Conservation (phyloP, 768 basidiomycete species). For the Strobilomyces echinocephalus region DNA sequence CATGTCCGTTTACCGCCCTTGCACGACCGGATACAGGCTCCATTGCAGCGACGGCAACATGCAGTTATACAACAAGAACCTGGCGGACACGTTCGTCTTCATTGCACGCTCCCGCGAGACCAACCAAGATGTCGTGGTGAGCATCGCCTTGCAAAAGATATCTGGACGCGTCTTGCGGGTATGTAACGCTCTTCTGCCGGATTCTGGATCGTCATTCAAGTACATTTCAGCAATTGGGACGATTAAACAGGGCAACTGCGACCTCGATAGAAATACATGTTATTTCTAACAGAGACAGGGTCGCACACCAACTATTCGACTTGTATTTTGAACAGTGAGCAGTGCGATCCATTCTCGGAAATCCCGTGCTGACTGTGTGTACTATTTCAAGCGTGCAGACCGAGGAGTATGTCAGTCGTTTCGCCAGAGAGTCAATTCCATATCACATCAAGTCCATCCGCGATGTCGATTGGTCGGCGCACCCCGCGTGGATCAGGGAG, state of each 20-base stretch:
- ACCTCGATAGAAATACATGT: constrained; percentile 60
- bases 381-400: constrained; percentile 39
- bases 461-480: constrained; percentile 38
- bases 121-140: constrained; percentile 45
- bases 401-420: constrained; percentile 44
- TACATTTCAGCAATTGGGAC: constrained; percentile 51
- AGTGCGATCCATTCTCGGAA: constrained; percentile 33
- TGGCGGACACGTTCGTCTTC: constrained; percentile 55
- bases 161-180: constrained; percentile 51
- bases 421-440: constrained; percentile 38
- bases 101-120: constrained; percentile 44
- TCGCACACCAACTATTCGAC: constrained; percentile 65
- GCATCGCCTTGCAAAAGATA: constrained; percentile 62
- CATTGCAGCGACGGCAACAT: constrained; percentile 53
- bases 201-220: neutral
- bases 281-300: constrained; percentile 61
- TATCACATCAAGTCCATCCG: constrained; percentile 40
- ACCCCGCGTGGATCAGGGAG: constrained; percentile 30
- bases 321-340: constrained; percentile 64
- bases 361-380: neutral
- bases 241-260: constrained; percentile 48
- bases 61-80: constrained; percentile 53
- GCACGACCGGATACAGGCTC: constrained; percentile 49
- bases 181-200: constrained; percentile 2
- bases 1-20: constrained; percentile 47